These are phyloP conservation scores for Pythium phragmitis DNA, from an alignment of 352 stramenopile genomes.

Conservation along the genomic window DNA sequence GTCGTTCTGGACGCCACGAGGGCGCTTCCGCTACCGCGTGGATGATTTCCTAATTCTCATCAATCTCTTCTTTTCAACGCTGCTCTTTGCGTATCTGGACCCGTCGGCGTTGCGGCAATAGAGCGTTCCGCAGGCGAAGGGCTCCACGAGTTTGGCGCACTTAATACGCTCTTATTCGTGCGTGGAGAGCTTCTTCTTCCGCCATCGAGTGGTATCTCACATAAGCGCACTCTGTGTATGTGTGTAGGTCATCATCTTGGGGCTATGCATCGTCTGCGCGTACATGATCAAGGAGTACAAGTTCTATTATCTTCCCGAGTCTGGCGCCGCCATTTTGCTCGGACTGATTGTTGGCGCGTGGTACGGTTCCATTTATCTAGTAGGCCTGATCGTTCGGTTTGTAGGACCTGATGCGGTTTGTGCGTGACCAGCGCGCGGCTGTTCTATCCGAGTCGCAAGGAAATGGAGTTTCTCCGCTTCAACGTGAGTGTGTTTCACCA, in stretches of 20 bases:
- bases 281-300: constrained; percentile 91
- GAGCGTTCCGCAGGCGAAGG: constrained; percentile 47
- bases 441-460: constrained; percentile 82
- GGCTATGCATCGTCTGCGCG: constrained; percentile 87
- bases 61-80: neutral
- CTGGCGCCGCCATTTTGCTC: constrained; percentile 89
- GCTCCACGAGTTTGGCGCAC: constrained; percentile 82
- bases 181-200: neutral
- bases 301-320: constrained; percentile 91
- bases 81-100: neutral
- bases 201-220: neutral
- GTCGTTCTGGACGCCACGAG: neutral
- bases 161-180: constrained; percentile 88
- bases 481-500: constrained; percentile 37
- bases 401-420: neutral
- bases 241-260: constrained; percentile 78
- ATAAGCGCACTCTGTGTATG: neutral
- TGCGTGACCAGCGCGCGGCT: constrained; percentile 52
- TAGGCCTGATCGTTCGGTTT: neutral
- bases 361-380: constrained; percentile 25
- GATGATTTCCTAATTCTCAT: neutral
- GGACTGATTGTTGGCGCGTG: constrained; percentile 86
- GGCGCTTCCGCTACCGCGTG: neutral
- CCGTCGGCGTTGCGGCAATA: neutral
- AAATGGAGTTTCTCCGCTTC: constrained; percentile 91